Evolutionary conservation across 1,139 yeast genomes (phyloP).

Genomic region (Scheffersomyces titani): DNA sequence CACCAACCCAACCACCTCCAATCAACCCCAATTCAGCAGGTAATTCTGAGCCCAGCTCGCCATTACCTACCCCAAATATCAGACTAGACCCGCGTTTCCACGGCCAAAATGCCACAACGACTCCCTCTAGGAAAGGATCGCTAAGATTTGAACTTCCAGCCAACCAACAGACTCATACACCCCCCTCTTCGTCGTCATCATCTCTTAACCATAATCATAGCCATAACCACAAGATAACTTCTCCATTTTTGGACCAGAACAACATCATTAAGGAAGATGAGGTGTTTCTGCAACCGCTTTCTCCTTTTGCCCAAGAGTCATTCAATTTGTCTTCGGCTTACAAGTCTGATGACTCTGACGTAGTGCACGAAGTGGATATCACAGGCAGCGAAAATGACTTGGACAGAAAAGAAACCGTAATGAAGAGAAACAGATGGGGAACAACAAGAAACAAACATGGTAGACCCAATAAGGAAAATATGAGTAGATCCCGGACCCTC

Average conservation of each 20-base stretch:
- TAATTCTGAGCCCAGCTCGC: slow-evolving; percentile 9
- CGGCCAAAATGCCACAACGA: not conserved
- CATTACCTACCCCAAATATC: slow-evolving; percentile 31
- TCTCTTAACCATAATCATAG: not conserved
- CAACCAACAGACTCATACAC: not conserved
- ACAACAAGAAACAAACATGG: slow-evolving; percentile 80
- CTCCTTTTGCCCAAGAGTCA: slow-evolving; percentile 18
- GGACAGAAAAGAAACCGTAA: slow-evolving; percentile 23
- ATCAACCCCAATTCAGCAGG: not conserved
- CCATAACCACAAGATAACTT: slow-evolving; percentile 5
- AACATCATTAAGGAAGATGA: slow-evolving; percentile 23
- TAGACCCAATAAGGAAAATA: slow-evolving; percentile 51
- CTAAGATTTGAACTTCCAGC: slow-evolving; percentile 10
- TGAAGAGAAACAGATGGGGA: slow-evolving; percentile 88
- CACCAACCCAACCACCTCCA: not conserved
- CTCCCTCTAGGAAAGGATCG: not conserved
- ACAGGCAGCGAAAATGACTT: slow-evolving; percentile 2
- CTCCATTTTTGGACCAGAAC: slow-evolving; percentile 28
- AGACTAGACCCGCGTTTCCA: slow-evolving; percentile 12
- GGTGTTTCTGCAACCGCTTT: slow-evolving; percentile 19
- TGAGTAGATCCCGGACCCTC: slow-evolving; percentile 50
- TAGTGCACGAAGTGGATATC: slow-evolving; percentile 6
- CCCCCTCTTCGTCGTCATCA: not conserved
- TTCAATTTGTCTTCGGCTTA: slow-evolving; percentile 7
- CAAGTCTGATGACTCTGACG: slow-evolving; percentile 8